A percentile compares a stretch with the other conserved stretches of the same genome.
phyloP scores from a whole-genome alignment of 2,329 filamentous ascomycete species.

The Colletotrichum gloeosporioides region DNA sequence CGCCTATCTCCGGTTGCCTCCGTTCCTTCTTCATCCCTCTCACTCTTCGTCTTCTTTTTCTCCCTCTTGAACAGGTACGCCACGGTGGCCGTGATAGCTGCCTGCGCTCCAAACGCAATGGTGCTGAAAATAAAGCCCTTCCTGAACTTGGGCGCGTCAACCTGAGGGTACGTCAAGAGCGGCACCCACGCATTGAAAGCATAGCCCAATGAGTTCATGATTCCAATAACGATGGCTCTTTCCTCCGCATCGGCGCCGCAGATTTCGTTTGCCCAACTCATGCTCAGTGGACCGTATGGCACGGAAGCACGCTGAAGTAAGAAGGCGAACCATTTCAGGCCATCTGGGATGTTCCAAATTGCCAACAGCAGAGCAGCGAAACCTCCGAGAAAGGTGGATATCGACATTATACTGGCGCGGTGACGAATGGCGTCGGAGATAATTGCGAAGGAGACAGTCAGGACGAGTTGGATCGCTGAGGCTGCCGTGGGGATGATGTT shows the following conservation, averaged over 20 bases:
- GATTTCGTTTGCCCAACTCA: slow-evolving; percentile 21
- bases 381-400: slow-evolving; percentile 14
- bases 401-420: slow-evolving; percentile 12
- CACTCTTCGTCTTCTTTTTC: background rate
- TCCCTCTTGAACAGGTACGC: slow-evolving; percentile 8
- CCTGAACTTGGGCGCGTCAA: slow-evolving; percentile 45
- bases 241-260: slow-evolving; percentile 15
- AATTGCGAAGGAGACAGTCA: slow-evolving; percentile 14
- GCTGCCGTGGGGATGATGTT: slow-evolving; percentile 17
- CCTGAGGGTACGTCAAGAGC: slow-evolving; percentile 53
- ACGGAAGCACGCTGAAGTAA: slow-evolving; percentile 32
- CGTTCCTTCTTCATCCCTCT: background rate
- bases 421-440: slow-evolving; percentile 15
- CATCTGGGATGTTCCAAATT: slow-evolving; percentile 61
- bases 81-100: background rate
- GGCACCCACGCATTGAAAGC: slow-evolving; percentile 63
- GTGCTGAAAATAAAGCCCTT: slow-evolving; percentile 45
- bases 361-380: slow-evolving; percentile 43
- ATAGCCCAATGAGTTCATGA: slow-evolving; percentile 28
- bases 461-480: slow-evolving; percentile 11
- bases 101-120: slow-evolving; percentile 4
- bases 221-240: slow-evolving; percentile 15
- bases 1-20: background rate
- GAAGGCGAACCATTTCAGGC: slow-evolving; percentile 59
- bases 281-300: slow-evolving; percentile 10